Evolutionary conservation across 179 eudicot species (phyloP).

Genomic region (Spergularia azorica): DNA sequence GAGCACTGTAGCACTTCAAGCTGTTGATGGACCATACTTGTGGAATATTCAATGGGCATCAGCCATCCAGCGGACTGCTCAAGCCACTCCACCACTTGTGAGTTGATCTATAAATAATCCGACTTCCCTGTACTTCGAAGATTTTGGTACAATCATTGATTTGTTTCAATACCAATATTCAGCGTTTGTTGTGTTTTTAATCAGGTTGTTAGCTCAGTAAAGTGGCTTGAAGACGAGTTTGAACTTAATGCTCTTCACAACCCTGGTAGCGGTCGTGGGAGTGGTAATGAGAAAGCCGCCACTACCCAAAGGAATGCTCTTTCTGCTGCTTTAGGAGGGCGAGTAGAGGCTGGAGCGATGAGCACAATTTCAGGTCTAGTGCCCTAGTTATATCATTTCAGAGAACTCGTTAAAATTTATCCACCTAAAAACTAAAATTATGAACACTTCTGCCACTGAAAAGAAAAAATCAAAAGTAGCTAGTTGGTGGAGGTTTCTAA

Average conservation of each 20-base stretch:
- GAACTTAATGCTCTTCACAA: slow-evolving; percentile 99
- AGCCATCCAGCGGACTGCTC: slow-evolving; percentile 90
- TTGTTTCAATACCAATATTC: not conserved
- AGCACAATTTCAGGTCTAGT: slow-evolving; percentile 85
- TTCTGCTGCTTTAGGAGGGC: slow-evolving; percentile 96
- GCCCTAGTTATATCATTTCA: not conserved
- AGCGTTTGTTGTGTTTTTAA: not conserved
- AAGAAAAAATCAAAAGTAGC: not conserved
- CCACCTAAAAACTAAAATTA: not conserved
- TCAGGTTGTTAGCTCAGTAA: slow-evolving; percentile 98
- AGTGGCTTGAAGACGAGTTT: slow-evolving; percentile 99
- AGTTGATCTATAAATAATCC: slow-evolving; percentile 39
- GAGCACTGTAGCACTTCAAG: slow-evolving; percentile 82
- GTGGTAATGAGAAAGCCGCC: slow-evolving; percentile 97
- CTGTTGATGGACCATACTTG: slow-evolving; percentile 98
- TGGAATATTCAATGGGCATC: slow-evolving; percentile 88
- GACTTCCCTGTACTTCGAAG: not conserved
- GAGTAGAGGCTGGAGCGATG: slow-evolving; percentile 94
- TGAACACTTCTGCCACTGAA: not conserved
- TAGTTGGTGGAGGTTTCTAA: not conserved
- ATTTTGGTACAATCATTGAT: not conserved
- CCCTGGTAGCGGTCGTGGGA: slow-evolving; percentile 92
- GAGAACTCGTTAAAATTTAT: not conserved
- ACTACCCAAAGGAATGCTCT: slow-evolving; percentile 86
- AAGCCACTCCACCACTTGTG: slow-evolving; percentile 99